Base-by-base conservation (phyloP, 208 protist species). In the Acanthamoeba healyi region DNA sequence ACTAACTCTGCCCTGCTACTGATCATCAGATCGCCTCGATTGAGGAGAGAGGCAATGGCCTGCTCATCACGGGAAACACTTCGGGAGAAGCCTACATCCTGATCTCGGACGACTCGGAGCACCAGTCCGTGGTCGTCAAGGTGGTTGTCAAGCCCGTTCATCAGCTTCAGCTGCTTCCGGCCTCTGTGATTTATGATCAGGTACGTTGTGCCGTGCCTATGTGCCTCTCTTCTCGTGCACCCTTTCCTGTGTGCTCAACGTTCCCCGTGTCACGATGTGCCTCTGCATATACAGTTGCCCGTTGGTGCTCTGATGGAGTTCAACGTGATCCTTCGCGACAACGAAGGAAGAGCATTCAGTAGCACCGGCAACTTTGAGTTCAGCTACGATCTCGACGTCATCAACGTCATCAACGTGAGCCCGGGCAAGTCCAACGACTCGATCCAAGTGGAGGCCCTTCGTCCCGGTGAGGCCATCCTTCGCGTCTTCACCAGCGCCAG, bases 391-490 rank as follows among this genome's bases (percentile, higher is more conserved):
- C 67, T 93, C 32, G 65, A 93, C 26, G 67, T 79, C 6, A 81
- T 79, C 58, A 42, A 93, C 46, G 46, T 93, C 26, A 58, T 93
- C 40, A 93, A 29, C 63, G 63, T 93, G 36, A 58, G 61, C 24
- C 61, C 56, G 14, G 88, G 88, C 67, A 54, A 46, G 22, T 42
- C 34, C 24, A 93, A 93, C 44, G 42, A 79, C 17, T 65, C 88
- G 29, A 36, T 93, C 7, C 40, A 46, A 5, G 88, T 93, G 2
- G 29, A 58, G n/a, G 88, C 88, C 22, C 67, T 93, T 49, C 88
- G 88, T 49, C 88, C 88, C 32, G 88, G 88, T 32, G 88, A 93
- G 67, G 88, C 88, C 42, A 93, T 93, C 38, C 67, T 93, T 81
- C 88, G 88, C 24, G 88, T 79, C 38, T 93, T 38, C 38, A 67